These are phyloP conservation scores for Besnoitia besnoiti DNA, from an alignment of 169 alveolate species.

Conservation along the genomic window DNA sequence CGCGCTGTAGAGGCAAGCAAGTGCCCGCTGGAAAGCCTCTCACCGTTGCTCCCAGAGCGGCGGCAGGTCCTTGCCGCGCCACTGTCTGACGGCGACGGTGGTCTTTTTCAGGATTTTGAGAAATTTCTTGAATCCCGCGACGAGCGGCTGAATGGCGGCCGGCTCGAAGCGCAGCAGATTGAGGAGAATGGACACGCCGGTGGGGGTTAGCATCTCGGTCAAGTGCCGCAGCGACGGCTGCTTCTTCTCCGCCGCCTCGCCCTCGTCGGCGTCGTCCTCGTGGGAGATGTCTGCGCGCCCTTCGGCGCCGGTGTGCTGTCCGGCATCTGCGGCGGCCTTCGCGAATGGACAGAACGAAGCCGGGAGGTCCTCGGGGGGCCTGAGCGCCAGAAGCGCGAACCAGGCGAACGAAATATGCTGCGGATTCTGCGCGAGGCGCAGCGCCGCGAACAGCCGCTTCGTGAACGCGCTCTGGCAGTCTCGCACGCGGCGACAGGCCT, in stretches of 20 bases:
- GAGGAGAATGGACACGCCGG: constrained; percentile 33
- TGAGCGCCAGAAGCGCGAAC: constrained; percentile 21
- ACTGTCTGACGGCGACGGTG: neutral
- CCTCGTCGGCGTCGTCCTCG: neutral
- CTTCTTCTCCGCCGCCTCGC: constrained; percentile 5
- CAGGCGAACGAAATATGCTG: neutral
- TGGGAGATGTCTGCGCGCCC: neutral
- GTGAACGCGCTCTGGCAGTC: neutral
- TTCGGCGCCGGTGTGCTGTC: no score
- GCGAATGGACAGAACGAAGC: neutral
- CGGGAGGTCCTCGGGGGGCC: constrained; percentile 3
- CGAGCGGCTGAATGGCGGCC: constrained; percentile 36
- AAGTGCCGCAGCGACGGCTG: neutral
- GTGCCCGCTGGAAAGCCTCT: no score
- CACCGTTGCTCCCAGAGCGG: constrained; percentile 4
- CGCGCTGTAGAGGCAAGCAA: no score
- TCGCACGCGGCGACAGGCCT: constrained; percentile 56
- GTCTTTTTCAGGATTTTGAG: neutral
- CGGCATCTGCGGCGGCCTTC: no score
- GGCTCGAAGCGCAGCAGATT: constrained; percentile 37
- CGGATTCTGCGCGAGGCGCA: neutral
- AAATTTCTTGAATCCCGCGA: constrained; percentile 47
- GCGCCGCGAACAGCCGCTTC: constrained; percentile 24
- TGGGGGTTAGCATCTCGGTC: constrained; percentile 30
- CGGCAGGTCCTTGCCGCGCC: neutral